Base-by-base conservation (phyloP, 192 early-diverging fungal genomes). In the Coemansia brasiliensis region DNA sequence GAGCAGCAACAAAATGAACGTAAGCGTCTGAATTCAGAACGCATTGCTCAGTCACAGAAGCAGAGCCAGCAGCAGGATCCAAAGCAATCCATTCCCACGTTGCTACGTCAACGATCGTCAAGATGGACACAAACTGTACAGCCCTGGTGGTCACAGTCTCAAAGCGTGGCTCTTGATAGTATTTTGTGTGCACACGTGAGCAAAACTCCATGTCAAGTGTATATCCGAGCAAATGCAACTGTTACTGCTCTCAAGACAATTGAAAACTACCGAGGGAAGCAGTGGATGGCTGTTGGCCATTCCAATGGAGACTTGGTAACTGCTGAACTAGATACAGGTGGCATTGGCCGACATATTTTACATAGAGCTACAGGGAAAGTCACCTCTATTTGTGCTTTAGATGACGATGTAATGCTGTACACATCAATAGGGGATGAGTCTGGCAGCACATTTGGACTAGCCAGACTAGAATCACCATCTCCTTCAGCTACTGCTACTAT, bases 1-100 rank as follows among this genome's bases (percentile, higher is more conserved):
- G 60, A 59, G 59, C 50, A 46, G n/a, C 67, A 58, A 6, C 46
- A 61, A 17, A 49, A 62, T 45, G 43, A 59, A 16, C 67, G 67
- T 21, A 39, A 70, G 51, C 55, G 35, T 3, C 37, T 45, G 10
- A 22, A 43, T 32, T 37, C 63, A 1, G 63, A 52, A 12, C 22
- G 13, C 15, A 62, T 54, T 21, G 54, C 41, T 0, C 49, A 38
- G 9, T 29, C 49, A 17, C 63, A 57, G 39, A 49, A 41, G 22
- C 55, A 27, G 40, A 27, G 42, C 24, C 29, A 17, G 20, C 39
- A 18, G 2, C 52, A 44, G 26, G 12, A 42, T 9, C 9, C 37
- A 11, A 55, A 15, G 10, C 51, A 39, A 52, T 9, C 52, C 0
- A 43, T 69, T 4, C 61, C 68, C 9, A 4, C 37, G 27, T 12